phyloP scores from a whole-genome alignment of 306 rosid species.

The Rosa multiflora region DNA sequence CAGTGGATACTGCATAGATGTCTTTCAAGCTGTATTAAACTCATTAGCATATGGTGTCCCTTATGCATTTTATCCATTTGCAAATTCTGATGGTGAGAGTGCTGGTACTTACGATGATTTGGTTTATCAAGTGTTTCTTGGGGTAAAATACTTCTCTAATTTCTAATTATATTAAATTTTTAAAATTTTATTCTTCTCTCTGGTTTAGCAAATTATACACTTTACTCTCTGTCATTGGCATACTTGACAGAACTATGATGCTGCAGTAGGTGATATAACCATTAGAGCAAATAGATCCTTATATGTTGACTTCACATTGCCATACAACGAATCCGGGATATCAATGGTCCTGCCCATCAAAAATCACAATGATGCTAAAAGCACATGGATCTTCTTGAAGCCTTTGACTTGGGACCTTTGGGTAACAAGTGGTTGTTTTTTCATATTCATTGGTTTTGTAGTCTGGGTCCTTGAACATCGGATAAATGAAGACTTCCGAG shows the following conservation, averaged over 20 bases:
- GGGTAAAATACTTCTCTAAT: conserved; percentile 28
- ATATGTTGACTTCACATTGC: conserved; percentile 55
- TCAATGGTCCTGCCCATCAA: conserved; percentile 36
- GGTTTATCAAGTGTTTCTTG: conserved; percentile 37
- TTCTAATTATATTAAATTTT: too few species aligned
- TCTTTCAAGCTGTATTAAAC: conserved; percentile 43
- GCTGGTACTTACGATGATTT: conserved; percentile 33
- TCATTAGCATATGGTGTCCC: conserved; percentile 39
- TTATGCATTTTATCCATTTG: conserved; percentile 43
- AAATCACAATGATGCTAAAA: background rate
- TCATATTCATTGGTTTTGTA: conserved; percentile 32
- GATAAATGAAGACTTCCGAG: conserved; percentile 28
- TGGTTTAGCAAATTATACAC: too few species aligned
- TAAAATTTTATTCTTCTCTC: background rate
- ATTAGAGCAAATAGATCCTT: conserved; percentile 46
- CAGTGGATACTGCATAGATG: conserved; percentile 53
- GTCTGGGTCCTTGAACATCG: conserved; percentile 42
- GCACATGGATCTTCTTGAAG: conserved; percentile 39
- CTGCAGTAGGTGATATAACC: conserved; percentile 31
- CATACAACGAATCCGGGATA: conserved; percentile 61
- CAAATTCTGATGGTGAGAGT: conserved; percentile 20
- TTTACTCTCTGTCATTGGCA: background rate
- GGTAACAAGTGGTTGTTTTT: conserved; percentile 21
- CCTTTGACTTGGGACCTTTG: conserved; percentile 38
- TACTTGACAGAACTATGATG: conserved; percentile 48